Evolutionary conservation across 2,329 filamentous ascomycete genomes (phyloP), one percentile per base, ranked within the genome.

Genomic region (Nakataea oryzae): DNA sequence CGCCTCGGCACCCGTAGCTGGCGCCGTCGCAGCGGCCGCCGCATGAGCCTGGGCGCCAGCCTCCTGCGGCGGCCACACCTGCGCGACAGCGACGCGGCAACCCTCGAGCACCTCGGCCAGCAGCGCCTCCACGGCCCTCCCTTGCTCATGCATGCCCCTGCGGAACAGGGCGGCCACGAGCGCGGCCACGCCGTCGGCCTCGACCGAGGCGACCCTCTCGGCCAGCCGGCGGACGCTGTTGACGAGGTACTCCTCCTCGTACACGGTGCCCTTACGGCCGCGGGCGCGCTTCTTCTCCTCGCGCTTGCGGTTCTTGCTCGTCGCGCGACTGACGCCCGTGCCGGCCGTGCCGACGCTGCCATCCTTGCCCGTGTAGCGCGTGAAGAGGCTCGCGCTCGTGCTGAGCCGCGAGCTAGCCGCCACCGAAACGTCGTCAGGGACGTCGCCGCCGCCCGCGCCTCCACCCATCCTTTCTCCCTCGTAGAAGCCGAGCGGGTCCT

Each of bases 211-310:
- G 27, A 96, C 85, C 47, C 93, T 82, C 72, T 96, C 91, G 17
- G 96, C 84, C 41, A 99, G 80, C 28, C 95, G 81, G 14, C 88
- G 84, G 47, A 97, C 86, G 67, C 88, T 93, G 73, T 93, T 95
- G 63, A 96, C 87, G 6, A 99, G 83, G 73, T 99, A 99, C 74
- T 97, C 95, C 71, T 97, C 93, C 74, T 99, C 95, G 74, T 99
- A 99, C 6, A 99, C 90, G 21, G 91, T 96, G 13, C 95, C 95
- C 79, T 97, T 97, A 73, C 96, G 93, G 28, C 95, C 95, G 9
- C 91, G 81, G 0, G 95, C 95, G 21, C 93, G 86, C 82, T 99
- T 99, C 73, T 96, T 86, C 79, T 99, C 95, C 74, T 99, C 95
- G 26, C 92, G 83, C 28, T 88, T 82, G 61, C 92, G 86, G 71